phyloP scores from a whole-genome alignment of 208 protist genomes.

The Crithidia brevicula region DNA sequence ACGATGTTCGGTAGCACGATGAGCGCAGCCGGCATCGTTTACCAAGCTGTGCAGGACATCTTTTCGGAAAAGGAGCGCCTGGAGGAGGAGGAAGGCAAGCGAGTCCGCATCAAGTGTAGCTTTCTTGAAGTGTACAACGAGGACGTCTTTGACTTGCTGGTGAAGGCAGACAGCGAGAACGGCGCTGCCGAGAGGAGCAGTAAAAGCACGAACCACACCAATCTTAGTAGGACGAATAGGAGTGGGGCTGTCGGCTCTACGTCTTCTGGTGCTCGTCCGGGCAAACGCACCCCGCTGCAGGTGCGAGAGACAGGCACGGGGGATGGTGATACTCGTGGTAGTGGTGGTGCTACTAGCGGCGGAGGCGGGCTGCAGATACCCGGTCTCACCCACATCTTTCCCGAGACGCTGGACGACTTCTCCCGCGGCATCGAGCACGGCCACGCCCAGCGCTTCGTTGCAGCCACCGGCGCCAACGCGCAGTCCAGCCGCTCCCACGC shows the following conservation, averaged over 20 bases:
- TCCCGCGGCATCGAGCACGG: constrained; percentile 62
- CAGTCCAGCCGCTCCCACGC: constrained; percentile 90
- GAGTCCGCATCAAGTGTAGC: constrained; percentile 61
- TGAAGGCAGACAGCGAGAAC: constrained; percentile 13
- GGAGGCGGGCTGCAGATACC: constrained; percentile 54
- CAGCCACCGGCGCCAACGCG: constrained; percentile 78
- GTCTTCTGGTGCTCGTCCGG: not conserved
- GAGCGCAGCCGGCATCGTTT: constrained; percentile 79
- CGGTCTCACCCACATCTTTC: constrained; percentile 69
- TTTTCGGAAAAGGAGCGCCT: constrained; percentile 69
- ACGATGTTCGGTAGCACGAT: constrained; percentile 90
- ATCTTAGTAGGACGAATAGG: no score
- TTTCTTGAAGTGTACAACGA: constrained; percentile 94
- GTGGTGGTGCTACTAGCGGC: constrained; percentile 6
- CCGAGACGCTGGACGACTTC: constrained; percentile 66
- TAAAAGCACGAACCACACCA: no score
- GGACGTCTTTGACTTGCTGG: constrained; percentile 82
- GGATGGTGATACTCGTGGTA: not conserved
- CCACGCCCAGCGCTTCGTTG: constrained; percentile 74
- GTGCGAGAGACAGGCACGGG: constrained; percentile 39
- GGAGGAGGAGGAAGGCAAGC: constrained; percentile 57
- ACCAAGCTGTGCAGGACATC: constrained; percentile 82
- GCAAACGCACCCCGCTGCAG: constrained; percentile 45
- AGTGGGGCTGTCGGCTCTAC: not conserved
- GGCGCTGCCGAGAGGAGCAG: no score